Percentiles rank a stretch among this genome's conserved stretches.
phyloP scores from a whole-genome alignment of 2,329 filamentous ascomycete genomes.

The Cercospora sp. region DNA sequence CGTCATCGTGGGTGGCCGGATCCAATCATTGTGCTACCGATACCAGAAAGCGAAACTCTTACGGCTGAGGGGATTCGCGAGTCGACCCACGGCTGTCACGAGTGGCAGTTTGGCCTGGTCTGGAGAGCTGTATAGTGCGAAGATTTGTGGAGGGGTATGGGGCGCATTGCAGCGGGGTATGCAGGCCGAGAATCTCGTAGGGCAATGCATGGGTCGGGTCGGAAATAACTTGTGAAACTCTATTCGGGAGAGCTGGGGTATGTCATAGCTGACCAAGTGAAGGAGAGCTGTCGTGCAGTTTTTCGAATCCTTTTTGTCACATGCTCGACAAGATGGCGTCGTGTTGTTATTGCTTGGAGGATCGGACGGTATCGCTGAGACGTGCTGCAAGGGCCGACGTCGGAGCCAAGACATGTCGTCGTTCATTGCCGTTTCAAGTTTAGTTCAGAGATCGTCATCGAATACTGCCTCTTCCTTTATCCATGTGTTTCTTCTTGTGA shows the following conservation, averaged over 20 bases:
- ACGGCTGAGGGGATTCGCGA: not conserved
- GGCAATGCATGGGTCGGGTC: slow-evolving; percentile 1
- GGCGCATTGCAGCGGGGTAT: slow-evolving; percentile 9
- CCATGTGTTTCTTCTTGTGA: not conserved
- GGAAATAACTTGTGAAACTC: not conserved
- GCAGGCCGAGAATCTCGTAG: not conserved
- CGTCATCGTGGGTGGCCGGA: slow-evolving; percentile 4
- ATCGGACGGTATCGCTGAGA: not conserved
- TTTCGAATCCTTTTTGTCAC: not conserved
- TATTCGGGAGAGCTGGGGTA: not conserved
- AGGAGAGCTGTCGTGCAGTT: not conserved
- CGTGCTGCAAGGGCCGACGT: not conserved
- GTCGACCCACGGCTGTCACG: not conserved
- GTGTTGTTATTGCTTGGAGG: not conserved
- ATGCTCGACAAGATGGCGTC: not conserved
- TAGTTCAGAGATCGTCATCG: not conserved
- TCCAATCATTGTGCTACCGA: slow-evolving; percentile 12
- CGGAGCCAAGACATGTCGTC: slow-evolving; percentile 3
- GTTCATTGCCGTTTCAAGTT: not conserved
- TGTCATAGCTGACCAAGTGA: not conserved
- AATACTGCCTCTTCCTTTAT: slow-evolving; percentile 7
- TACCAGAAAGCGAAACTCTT: not conserved
- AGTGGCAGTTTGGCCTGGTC: not conserved
- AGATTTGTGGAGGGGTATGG: slow-evolving; percentile 5
- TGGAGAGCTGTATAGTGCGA: not conserved